These are phyloP conservation scores for Diplodia corticola DNA, from an alignment of 2,329 filamentous ascomycete species.

Conservation along the genomic window DNA sequence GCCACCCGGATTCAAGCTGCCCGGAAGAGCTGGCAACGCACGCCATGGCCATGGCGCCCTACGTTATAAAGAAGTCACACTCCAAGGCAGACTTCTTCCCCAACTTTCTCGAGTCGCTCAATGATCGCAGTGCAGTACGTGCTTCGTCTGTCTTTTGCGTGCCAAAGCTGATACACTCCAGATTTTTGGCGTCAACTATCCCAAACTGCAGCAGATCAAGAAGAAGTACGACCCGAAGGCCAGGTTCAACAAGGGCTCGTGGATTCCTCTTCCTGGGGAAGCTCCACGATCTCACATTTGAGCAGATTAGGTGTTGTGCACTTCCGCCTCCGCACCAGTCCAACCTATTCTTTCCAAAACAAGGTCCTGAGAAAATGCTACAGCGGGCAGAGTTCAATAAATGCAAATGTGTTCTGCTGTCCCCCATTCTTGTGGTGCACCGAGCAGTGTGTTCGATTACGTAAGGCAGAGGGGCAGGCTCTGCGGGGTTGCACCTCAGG, in stretches of 20 bases:
- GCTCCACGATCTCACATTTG: neutral
- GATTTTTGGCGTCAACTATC: slow-evolving; percentile 30
- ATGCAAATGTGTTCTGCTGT: too few relatives aligned
- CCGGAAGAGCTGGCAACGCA: slow-evolving; percentile 26
- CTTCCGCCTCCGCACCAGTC: too few relatives aligned
- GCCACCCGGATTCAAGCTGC: slow-evolving; percentile 25
- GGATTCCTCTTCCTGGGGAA: neutral
- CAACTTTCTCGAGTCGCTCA: slow-evolving; percentile 30
- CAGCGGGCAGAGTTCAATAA: too few relatives aligned
- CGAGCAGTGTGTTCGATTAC: too few relatives aligned
- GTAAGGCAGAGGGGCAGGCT: too few relatives aligned
- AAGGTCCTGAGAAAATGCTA: too few relatives aligned
- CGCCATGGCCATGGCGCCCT: slow-evolving; percentile 25
- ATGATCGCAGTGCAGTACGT: slow-evolving; percentile 24
- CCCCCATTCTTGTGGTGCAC: too few relatives aligned
- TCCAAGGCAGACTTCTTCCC: slow-evolving; percentile 30
- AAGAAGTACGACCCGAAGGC: slow-evolving; percentile 27
- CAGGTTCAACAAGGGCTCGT: slow-evolving; percentile 28
- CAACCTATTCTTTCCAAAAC: too few relatives aligned
- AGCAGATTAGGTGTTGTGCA: neutral
- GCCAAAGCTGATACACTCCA: neutral
- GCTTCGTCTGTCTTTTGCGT: neutral
- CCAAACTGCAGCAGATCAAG: slow-evolving; percentile 28
- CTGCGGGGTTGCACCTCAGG: too few relatives aligned
- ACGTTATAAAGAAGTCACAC: slow-evolving; percentile 26